Evolutionary conservation across 805 yeast species (phyloP), one percentile per base, ranked within the genome.

Genomic region (Spathaspora girioi): DNA sequence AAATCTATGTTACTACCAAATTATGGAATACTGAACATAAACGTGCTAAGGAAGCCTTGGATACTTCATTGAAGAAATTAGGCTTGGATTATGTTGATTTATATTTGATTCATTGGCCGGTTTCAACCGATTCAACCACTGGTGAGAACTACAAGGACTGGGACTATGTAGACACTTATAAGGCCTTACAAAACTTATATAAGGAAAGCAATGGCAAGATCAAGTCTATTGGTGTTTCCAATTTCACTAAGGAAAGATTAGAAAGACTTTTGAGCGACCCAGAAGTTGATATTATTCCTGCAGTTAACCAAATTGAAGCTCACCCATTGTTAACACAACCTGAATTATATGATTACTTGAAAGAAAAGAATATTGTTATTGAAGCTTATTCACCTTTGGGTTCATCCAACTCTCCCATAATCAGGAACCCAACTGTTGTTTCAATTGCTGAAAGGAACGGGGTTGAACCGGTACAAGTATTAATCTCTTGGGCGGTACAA

Each of bases 21-120:
- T 71, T 87, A 54, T 81, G 86, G 84, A 71, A 76, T 53, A 70
- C 81, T 12, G 75, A 76, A 57, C 83, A 82, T 70, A 64, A 73
- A 54, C 65, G 75, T 52, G 84, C 84, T 11, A 79, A 62, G 35
- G 70, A 63, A 18, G 87, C 86, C 10, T 67, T 88, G 41, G 77
- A 81, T 10, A 71, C 68, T 47, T 84, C 92, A 6, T 73, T 89
- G 60, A 59, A 76, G 58, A 81, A 84, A 61, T 73, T 89, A 54
- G 84, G 83, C 0, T 62, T 87, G 58, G 93, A 86, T 47, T 89
- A 89, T 61, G 86, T 89, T 49, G 96, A 89, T 64, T 71, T 89
- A 53, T 83, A 84, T 64, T 76, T 89, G 62, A 78, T 89, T 65
- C 96, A 89, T 69, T 89, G 96, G 96, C 96, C 96, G 5, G 59